These are phyloP conservation scores for Groenewaldozyma tartarivorans DNA, from an alignment of 805 yeast species.

Conservation along the genomic window DNA sequence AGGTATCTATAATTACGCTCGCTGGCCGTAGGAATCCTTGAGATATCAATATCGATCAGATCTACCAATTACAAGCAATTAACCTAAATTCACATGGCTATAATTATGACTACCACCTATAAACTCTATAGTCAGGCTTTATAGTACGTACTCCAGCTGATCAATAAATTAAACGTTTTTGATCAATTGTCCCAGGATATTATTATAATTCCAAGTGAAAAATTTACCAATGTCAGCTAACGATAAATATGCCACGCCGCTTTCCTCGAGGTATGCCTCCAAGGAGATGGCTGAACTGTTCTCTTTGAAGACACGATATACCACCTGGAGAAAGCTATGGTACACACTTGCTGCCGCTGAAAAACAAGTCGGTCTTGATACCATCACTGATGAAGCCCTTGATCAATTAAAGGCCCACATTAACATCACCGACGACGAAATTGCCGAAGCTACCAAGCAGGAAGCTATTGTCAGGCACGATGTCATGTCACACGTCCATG, in stretches of 20 bases:
- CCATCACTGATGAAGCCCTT: slow-evolving; percentile 85
- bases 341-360: slow-evolving; percentile 91
- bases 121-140: no score
- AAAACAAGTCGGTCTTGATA: slow-evolving; percentile 74
- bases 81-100: no score
- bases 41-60: no score
- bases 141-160: no score
- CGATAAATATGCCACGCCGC: slow-evolving; percentile 85
- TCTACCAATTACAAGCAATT: no score
- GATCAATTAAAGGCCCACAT: slow-evolving; percentile 73
- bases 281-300: slow-evolving; percentile 93
- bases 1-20: no score
- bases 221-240: slow-evolving; percentile 40
- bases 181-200: no score
- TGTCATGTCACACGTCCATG: slow-evolving; percentile 98
- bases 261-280: slow-evolving; percentile 94
- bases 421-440: slow-evolving; percentile 85
- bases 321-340: slow-evolving; percentile 99
- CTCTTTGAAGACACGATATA: slow-evolving; percentile 86
- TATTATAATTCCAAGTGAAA: no score
- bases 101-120: no score
- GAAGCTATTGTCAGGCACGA: slow-evolving; percentile 98
- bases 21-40: no score
- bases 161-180: no score
- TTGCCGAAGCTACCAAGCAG: slow-evolving; percentile 77